Evolutionary conservation across 2,329 filamentous ascomycete species (phyloP), one percentile per base, ranked within the genome.

Genomic region (Cercospora sojina): DNA sequence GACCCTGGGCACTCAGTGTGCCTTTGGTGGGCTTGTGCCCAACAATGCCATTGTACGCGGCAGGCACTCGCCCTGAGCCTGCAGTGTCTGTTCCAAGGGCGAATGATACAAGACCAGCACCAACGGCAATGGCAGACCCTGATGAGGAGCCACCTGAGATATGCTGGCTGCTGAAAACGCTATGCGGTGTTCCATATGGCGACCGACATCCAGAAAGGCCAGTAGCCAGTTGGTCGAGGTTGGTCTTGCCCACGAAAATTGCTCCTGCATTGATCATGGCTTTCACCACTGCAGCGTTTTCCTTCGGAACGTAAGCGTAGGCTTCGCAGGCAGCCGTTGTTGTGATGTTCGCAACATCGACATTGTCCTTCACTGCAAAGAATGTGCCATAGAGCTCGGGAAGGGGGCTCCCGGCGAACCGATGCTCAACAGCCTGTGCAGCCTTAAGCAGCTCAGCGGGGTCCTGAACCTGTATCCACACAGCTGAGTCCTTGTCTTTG

Each of bases 191-290:
- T 2, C 86, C 87, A 67, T 84, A 87, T 0, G 86, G 85, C 1
- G 84, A 87, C 27, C 86, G 82, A 56, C 83, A 85, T 16, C 86
- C 87, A 12, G 83, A 85, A 2, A 89, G 79, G 0, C 87, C 87
- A 0, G 86, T 88, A 2, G 86, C 87, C 3, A 89, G 80, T 74
- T 89, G 86, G 72, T 89, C 87, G 62, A 89, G 80, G 68, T 88
- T 88, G 0, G 83, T 81, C 73, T 88, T 89, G 35, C 85, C 86
- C 3, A 89, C 78, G 57, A 88, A 84, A 5, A 88, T 78, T 1
- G 84, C 86, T 2, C 86, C 86, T 5, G 84, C 83, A 2, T 76
- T 71, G 13, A 81, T 80, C 10, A 88, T 74, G 4, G 81, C 84
- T 1, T 77, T 74, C 6, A 88, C 84, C 0, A 85, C 80, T 0